phyloP scores from a whole-genome alignment of 352 stramenopile species.

The Halophytophthora batemanensis region DNA sequence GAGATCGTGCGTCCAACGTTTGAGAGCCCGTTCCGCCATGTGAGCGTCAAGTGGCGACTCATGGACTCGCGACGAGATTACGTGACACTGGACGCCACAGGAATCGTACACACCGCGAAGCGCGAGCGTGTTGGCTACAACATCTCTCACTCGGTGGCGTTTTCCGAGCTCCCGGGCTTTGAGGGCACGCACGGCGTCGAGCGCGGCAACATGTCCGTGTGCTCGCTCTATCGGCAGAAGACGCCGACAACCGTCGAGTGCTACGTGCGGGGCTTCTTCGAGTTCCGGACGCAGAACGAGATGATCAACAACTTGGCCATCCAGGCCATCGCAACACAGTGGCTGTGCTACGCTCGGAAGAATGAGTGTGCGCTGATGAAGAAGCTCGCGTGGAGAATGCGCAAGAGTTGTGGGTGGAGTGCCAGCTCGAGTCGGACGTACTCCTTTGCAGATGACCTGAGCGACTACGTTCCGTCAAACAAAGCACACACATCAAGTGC shows the following conservation, averaged over 20 bases:
- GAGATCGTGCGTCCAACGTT: constrained; percentile 18
- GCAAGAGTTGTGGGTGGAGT: constrained; percentile 30
- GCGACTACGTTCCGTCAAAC: constrained; percentile 18
- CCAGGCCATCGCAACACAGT: constrained; percentile 28
- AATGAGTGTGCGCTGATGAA: constrained; percentile 32
- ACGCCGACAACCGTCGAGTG: constrained; percentile 34
- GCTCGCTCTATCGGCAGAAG: constrained; percentile 36
- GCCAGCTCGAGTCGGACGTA: constrained; percentile 24
- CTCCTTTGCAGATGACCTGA: constrained; percentile 29
- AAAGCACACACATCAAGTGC: constrained; percentile 1
- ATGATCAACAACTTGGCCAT: constrained; percentile 30
- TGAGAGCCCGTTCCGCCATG: constrained; percentile 21
- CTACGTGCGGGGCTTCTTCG: constrained; percentile 42
- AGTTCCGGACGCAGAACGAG: constrained; percentile 30
- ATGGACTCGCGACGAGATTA: constrained; percentile 28
- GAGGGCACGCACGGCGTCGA: constrained; percentile 26
- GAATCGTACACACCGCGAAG: constrained; percentile 18
- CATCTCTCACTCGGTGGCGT: constrained; percentile 38
- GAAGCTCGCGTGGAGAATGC: constrained; percentile 31
- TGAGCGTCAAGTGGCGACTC: constrained; percentile 25
- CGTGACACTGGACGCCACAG: constrained; percentile 33
- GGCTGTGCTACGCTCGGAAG: constrained; percentile 30
- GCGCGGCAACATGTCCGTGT: constrained; percentile 46
- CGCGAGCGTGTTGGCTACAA: constrained; percentile 39
- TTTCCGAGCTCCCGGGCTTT: constrained; percentile 33